Percentiles rank a stretch among this genome's conserved stretches.
Evolutionary conservation across 257 asterid species (phyloP).

Genomic region (Rehmannia glutinosa): DNA sequence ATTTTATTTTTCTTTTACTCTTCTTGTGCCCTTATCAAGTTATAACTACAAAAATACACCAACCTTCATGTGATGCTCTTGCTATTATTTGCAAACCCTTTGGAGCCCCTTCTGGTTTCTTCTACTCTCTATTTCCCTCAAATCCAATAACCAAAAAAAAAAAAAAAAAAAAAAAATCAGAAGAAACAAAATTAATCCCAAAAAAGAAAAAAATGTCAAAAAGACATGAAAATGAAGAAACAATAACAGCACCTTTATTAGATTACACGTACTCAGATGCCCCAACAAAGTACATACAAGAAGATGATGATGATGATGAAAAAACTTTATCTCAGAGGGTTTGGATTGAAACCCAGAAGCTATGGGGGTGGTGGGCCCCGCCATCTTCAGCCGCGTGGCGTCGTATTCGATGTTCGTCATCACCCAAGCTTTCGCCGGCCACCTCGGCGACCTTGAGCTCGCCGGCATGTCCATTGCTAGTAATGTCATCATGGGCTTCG

Average conservation of each 20-base stretch:
- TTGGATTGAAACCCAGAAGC: constrained; percentile 72
- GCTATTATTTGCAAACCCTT: no score
- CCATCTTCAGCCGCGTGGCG: constrained; percentile 65
- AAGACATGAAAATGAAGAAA: constrained; percentile 18
- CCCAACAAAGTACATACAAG: background rate
- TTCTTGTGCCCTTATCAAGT: no score
- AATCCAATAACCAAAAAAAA: no score
- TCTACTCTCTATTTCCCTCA: no score
- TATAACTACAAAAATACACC: no score
- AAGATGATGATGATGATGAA: constrained; percentile 8
- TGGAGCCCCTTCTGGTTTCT: no score
- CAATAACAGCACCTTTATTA: constrained; percentile 34
- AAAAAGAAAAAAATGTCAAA: background rate
- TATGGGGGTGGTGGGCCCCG: constrained; percentile 86
- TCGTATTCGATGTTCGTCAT: constrained; percentile 70
- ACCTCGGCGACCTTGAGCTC: constrained; percentile 78
- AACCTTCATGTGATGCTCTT: no score
- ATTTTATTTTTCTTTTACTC: no score
- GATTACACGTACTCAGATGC: constrained; percentile 4
- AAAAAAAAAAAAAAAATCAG: no score
- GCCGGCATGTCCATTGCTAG: constrained; percentile 76
- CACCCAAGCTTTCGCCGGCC: constrained; percentile 88
- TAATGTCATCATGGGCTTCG: constrained; percentile 67
- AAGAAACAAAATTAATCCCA: no score
- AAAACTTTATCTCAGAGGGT: constrained; percentile 18